These are phyloP conservation scores for Calonectria pauciramosa DNA, from an alignment of 2,329 filamentous ascomycete genomes.

Conservation along the genomic window DNA sequence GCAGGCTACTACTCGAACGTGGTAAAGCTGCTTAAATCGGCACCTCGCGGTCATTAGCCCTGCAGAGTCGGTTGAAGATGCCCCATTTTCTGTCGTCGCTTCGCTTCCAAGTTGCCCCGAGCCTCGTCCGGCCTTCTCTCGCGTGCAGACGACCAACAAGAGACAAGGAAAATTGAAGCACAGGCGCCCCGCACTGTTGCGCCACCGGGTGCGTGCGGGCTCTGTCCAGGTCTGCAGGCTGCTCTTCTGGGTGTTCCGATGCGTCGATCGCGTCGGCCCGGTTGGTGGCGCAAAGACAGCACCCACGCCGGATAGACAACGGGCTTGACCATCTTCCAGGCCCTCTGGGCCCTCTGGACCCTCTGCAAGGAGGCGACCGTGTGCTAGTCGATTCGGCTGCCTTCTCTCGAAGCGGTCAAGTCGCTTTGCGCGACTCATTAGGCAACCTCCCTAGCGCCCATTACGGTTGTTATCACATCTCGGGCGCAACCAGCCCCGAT, in stretches of 20 bases:
- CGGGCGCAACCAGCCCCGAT: not conserved
- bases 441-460: not conserved
- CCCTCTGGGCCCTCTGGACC: not conserved
- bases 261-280: constrained; percentile 3
- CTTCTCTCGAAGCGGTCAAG: not conserved
- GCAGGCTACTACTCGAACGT: constrained; percentile 72
- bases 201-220: not conserved
- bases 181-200: not conserved
- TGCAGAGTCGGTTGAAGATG: not conserved
- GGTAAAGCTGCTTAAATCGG: constrained; percentile 68
- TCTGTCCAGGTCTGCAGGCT: not conserved
- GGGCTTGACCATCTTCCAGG: not conserved
- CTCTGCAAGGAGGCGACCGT: not conserved
- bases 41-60: constrained; percentile 36
- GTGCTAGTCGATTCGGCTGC: not conserved
- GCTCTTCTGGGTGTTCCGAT: not conserved
- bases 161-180: not conserved
- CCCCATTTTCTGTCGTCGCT: not conserved
- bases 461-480: not conserved
- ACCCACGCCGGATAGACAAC: not conserved
- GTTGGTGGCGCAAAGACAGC: constrained; percentile 1
- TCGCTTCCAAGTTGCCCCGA: not conserved
- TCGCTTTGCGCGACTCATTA: not conserved
- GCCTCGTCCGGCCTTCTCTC: not conserved
- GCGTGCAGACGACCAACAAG: not conserved